phyloP scores from a whole-genome alignment of 2,329 filamentous ascomycete species.

The Diaporthe vexans region DNA sequence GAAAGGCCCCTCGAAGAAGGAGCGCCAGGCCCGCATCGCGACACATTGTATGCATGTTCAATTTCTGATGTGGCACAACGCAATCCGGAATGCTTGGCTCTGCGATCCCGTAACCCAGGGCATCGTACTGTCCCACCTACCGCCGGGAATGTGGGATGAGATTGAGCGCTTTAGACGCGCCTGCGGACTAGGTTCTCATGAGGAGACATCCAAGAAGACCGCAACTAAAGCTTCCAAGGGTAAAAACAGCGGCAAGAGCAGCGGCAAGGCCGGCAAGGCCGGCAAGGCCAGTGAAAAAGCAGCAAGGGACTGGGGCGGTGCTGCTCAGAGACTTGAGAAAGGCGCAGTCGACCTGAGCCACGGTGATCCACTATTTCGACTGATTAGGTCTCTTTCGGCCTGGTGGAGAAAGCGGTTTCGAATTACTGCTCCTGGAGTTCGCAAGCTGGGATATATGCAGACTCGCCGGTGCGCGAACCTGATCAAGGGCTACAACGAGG shows the following conservation, averaged over 20 bases:
- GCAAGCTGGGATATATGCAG: constrained; percentile 92
- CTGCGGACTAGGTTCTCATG: constrained; percentile 68
- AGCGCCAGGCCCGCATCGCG: constrained; percentile 81
- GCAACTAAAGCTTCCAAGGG: constrained; percentile 42
- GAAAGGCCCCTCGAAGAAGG: constrained; percentile 88
- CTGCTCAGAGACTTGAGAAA: constrained; percentile 77
- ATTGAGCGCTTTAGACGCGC: constrained; percentile 79
- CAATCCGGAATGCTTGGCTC: constrained; percentile 85
- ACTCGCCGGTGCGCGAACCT: constrained; percentile 82
- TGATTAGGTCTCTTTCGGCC: constrained; percentile 81
- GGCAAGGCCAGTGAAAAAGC: constrained; percentile 54
- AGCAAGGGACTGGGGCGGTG: constrained; percentile 77
- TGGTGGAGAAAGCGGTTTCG: constrained; percentile 93
- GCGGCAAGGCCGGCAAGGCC: constrained; percentile 54
- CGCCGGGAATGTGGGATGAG: constrained; percentile 77
- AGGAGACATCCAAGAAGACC: constrained; percentile 53
- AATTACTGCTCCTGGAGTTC: constrained; percentile 81
- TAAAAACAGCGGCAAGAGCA: constrained; percentile 54
- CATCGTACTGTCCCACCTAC: constrained; percentile 80
- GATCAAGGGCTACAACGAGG: constrained; percentile 76
- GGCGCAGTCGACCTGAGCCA: constrained; percentile 82
- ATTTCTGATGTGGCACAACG: constrained; percentile 89
- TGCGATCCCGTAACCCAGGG: constrained; percentile 83
- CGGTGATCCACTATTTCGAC: constrained; percentile 83
- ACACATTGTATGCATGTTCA: constrained; percentile 94